Evolutionary conservation across 2,329 filamentous ascomycete genomes (phyloP), one percentile per base, ranked within the genome.

Genomic region (Malbranchea cinnamomea): DNA sequence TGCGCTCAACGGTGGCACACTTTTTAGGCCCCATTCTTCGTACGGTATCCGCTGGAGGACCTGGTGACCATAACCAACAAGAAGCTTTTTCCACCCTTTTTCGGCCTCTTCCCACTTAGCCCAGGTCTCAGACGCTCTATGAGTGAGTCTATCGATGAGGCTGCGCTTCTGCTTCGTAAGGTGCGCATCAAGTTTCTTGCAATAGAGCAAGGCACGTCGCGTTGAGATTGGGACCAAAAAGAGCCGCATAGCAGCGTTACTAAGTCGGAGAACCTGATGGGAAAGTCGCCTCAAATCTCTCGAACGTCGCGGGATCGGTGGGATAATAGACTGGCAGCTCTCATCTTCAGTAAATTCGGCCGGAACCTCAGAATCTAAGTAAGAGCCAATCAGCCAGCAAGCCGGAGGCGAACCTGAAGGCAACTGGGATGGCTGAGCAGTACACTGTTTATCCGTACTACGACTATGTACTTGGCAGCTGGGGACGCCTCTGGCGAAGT

Each of bases 21-120:
- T 92, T 60, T 95, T 95, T 42, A 98, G 66, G 0, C 82, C 84
- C 89, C 89, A 98, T 75, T 98, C 89, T 57, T 95, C 81, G 52
- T 81, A 94, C 2, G 89, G 81, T 46, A 98, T 92, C 38, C 82
- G 73, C 44, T 81, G 75, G 37, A 98, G 71, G 10, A 82, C 73
- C 28, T 73, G 63, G 57, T 98, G 94, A 33, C 89, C 89, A 54
- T 87, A 91, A 35, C 69, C 66, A 30, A 89, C 87, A 12, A 94
- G 67, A 43, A 73, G 73, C 49, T 78, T 83, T 63, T 94, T 83
- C 89, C 89, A 95, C 31, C 81, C 80, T 25, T 65, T 65, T 11
- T 85, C 74, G 41, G 77, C 78, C 52, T 78, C 74, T 56, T 95
- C 89, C 85, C 87, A 95, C 35, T 64, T 61, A 3, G 79, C 68